Evolutionary conservation across 2,329 filamentous ascomycete species (phyloP), one percentile per base, ranked within the genome.

Genomic region (Ophiostoma himal-ulmi): DNA sequence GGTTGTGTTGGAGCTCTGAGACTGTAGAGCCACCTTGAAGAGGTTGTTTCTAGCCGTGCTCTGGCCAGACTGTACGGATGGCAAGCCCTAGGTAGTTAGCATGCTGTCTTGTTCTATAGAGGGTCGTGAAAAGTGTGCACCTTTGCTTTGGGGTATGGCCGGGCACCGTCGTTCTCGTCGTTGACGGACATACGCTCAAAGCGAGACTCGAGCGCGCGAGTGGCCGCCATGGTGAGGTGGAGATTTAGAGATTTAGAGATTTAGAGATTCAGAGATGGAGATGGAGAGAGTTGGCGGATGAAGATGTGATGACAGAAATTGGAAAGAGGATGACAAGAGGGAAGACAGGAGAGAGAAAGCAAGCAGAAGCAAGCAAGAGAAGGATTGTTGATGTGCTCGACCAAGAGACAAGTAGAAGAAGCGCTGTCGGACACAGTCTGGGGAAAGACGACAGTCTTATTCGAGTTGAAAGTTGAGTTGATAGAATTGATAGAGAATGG

Each of bases 181-280:
- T 91, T 90, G 73, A 97, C 92, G 26, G 91, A 90, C 82, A 97
- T 87, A 80, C 89, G 90, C 88, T 97, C 93, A 77, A 98, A 92
- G 76, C 92, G 91, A 81, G 91, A 84, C 82, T 97, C 94, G 66
- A 98, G 84, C 68, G 88, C 88, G 75, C 91, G 88, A 71, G 91
- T 87, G 74, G 94, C 65, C 22, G 69, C 88, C 91, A 94, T 89
- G 72, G 73, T 75, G 70, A n/a, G 20, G 36, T 26, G 17, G 62
- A 10, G 20, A 65, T 10, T 3, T 14, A 34, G 57, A 36, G 22
- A 17, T 14, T n/a, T 17, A 7, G 26, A 30, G 30, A 17, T 30
- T 1, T 5, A 14, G 14, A 14, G 41, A 48, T 30, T 1, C 3
- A 48, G 65, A 69, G 13, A 20, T 5, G 65, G 30, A n/a, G 60